Base-by-base conservation (phyloP, 176 grass and related monocot genomes). In the Metroxylon sagu region DNA sequence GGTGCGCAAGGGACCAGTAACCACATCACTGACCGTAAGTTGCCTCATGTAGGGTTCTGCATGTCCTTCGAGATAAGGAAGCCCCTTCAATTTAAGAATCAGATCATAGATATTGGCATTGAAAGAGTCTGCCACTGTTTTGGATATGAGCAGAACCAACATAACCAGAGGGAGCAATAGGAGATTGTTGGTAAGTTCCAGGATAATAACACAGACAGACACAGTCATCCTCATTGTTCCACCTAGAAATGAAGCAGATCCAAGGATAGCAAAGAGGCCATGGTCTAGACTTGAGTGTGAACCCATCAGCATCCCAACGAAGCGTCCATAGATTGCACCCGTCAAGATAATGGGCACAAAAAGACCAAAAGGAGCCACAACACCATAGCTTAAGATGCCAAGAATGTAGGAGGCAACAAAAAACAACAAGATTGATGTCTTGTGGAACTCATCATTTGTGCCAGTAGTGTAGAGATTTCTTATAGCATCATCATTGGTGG, bases 31-130 rank as follows among this genome's bases (percentile, higher is more conserved):
- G 12, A 90, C 87, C 8, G 78, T 74, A 23, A 96, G 81, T 66
- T 96, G 92, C 61, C 92, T 80, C 92, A 90, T 96, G 72, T 96
- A 96, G 0, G 92, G 92, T 71, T 96, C 92, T 5, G 87, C 83
- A 50, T 85, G 87, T 5, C 81, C 81, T 30, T 90, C 83, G 14
- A 96, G 83, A 89, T 90, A 81, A 18, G 92, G 92, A 52, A 96
- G 78, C 0, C 86, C 86, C 65, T 96, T 96, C 51, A 90, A 65
- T 16, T 66, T 53, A 25, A 87, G 64, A 68, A 96, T 96, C 64
- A 90, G 76, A 48, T 97, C 81, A 61, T 97, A 97, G 68, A 97
- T 73, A 66, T 89, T 91, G 60, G 77, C 59, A 80, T 85, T 97
- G 82, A 91, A 91, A 10, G 76, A 88, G 65, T 97, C 92, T 0